Evolutionary conservation across 345 rosid genomes (phyloP), one percentile per base, ranked within the genome.

Genomic region (Bretschneidera sinensis): DNA sequence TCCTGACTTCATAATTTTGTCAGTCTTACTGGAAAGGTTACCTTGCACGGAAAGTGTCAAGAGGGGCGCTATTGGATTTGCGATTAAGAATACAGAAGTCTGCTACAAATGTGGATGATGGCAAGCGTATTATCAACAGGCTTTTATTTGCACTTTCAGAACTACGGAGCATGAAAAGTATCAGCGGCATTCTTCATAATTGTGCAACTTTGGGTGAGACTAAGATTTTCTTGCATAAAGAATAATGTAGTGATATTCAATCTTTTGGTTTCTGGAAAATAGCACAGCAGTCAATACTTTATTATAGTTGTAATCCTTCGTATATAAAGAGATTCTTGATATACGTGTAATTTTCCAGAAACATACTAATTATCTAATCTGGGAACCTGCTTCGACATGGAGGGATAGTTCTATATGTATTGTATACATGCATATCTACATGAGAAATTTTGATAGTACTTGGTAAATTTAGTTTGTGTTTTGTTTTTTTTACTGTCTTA

Each of bases 1-100:
- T 66, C 59, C 52, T 54, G 24, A 57, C 54, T 51, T 51, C 21
- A n/a, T 60, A 59, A 47, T 59, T 56, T 70, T 65, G 22, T 45
- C 72, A 89, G 98, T 76, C 97, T 55, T 73, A 71, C 69, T 92
- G 96, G 97, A 87, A 79, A 83, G 98, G 96, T 25, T 83, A 79
- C 49, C 71, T 80, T 64, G 79, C 79, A 35, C 84, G 97, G 65
- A 92, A 86, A 73, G 81, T 79, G 21, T 82, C 91, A 24, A 82
- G 76, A 52, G 82, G 64, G 58, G 85, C 75, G 67, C 76, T 92
- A 33, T 25, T 65, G 55, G 87, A 85, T 65, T 67, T 89, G 67
- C 81, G 97, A 61, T 55, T 65, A 71, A 74, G 91, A 80, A 77
- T 89, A 63, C 84, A 67, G 60, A 81, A 76, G 49, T 83, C 96